Conservation (phyloP, 179 eudicot species). For the Spinacia oleracea region DNA sequence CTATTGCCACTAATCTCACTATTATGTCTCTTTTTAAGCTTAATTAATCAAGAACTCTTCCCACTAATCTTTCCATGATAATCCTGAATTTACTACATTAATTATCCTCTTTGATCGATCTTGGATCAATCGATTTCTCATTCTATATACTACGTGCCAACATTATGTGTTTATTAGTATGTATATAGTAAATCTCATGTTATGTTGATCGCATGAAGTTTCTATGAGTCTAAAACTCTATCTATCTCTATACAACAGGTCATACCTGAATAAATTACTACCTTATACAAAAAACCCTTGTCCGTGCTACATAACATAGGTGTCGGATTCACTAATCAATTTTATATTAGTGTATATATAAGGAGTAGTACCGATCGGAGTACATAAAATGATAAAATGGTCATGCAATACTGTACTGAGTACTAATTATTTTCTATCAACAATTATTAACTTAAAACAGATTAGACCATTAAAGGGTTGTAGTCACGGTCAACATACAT, state of each 20-base stretch:
- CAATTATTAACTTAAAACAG: neutral
- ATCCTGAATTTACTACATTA: neutral
- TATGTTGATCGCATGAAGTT: neutral
- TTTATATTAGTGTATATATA: neutral
- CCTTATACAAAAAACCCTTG: too few relatives aligned
- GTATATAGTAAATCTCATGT: neutral
- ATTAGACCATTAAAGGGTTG: neutral
- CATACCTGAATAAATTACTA: too few relatives aligned
- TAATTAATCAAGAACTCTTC: neutral
- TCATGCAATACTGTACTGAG: neutral
- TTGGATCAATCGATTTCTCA: neutral
- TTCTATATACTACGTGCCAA: too few relatives aligned
- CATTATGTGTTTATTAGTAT: too few relatives aligned
- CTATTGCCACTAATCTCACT: slow-evolving; percentile 25
- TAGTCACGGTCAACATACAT: slow-evolving; percentile 1
- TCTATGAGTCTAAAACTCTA: too few relatives aligned
- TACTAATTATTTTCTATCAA: neutral
- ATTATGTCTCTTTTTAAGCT: neutral
- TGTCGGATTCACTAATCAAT: too few relatives aligned
- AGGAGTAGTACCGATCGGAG: too few relatives aligned
- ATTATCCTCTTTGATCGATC: neutral
- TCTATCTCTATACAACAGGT: too few relatives aligned
- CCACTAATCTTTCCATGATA: slow-evolving; percentile 6
- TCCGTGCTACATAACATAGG: too few relatives aligned
- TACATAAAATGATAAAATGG: neutral